Base-by-base conservation (phyloP, 2,329 filamentous ascomycete species). In the Xylaria polymorpha region DNA sequence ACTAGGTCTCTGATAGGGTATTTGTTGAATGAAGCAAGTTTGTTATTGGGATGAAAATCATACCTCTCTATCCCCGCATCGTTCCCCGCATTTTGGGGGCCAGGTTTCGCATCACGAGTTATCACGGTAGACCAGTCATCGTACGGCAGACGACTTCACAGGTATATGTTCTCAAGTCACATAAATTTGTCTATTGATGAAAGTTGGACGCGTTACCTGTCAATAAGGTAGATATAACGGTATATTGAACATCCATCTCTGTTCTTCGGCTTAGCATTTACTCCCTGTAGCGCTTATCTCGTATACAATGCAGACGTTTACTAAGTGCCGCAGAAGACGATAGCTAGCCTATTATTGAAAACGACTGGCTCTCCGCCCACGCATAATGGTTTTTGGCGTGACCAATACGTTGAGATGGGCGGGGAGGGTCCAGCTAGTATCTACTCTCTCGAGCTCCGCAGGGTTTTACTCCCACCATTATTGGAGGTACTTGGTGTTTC, bases 291-390 rank as follows among this genome's bases (percentile, higher is more conserved):
- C 48, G 50, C 61, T 70, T 48, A 53, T 71, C 60, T 69, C 58
- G 63, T 61, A 67, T 29, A 67, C 68, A 20, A 66, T 48, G 57
- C 58, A 12, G 58, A 69, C 62, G 53, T 66, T 43, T 70, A 55
- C 71, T 80, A 70, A 77, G 76, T 64, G 78, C 79, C 51, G 83
- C 74, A 29, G 78, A 80, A 65, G 79, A 79, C 46, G 76, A 75
- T 56, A 74, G 76, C 12, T 67, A 32, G 48, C 14, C 81, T 59
- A 76, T 79, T 56, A 75, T 83, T 44, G 59, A 32, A 37, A 53
- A 41, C 12, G 10, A 18, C 25, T 15, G 2, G 9, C 14, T 1
- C 22, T 32, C 12, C 22, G 14, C 22, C 29, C 4, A 50, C 22
- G 46, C 12, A 12, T 12, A 15, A 29, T 25, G 48, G 48, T 32